Conservation (phyloP, 495 filamentous ascomycete genomes). For the Penicillium bialowiezense region DNA sequence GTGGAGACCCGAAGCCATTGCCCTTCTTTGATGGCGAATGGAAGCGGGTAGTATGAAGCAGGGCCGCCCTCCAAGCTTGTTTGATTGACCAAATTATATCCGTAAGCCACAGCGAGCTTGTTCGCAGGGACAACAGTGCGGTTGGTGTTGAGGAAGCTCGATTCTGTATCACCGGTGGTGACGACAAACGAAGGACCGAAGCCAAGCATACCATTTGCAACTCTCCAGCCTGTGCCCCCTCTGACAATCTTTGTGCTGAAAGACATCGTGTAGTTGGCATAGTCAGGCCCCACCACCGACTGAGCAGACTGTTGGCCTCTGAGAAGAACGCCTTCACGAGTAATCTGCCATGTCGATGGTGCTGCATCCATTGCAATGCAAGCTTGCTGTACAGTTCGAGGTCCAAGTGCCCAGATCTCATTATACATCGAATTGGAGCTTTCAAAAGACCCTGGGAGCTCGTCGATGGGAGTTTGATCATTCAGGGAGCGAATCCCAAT, state of each 20-base stretch:
- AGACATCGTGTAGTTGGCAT: conserved; percentile 18
- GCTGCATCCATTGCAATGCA: conserved; percentile 13
- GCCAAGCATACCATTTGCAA: conserved; percentile 7
- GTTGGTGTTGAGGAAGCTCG: conserved; percentile 12
- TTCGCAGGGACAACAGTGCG: conserved; percentile 10
- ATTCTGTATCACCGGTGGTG: conserved; percentile 6
- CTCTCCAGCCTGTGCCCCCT: conserved; percentile 22
- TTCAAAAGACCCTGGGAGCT: conserved; percentile 15
- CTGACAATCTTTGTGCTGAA: conserved; percentile 17
- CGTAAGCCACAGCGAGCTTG: conserved; percentile 14
- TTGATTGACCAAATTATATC: conserved; percentile 19
- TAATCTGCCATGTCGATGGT: conserved; percentile 20
- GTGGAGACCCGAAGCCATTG: conserved; percentile 13
- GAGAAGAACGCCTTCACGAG: conserved; percentile 12
- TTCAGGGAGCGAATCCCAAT: conserved; percentile 11
- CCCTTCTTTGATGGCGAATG: conserved; percentile 12
- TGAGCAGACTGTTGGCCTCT: conserved; percentile 17
- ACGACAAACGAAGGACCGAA: conserved; percentile 18
- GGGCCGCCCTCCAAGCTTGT: conserved; percentile 6
- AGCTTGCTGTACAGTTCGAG: conserved; percentile 15
- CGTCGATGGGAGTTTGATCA: conserved; percentile 6
- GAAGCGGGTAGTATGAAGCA: conserved; percentile 1
- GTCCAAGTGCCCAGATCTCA: conserved; percentile 22
- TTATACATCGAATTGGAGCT: conserved; percentile 19
- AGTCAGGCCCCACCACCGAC: conserved; percentile 7